Percentiles rank a stretch among this genome's conserved stretches.
Evolutionary conservation across 345 rosid species (phyloP).

Genomic region (Aurinia saxatilis): DNA sequence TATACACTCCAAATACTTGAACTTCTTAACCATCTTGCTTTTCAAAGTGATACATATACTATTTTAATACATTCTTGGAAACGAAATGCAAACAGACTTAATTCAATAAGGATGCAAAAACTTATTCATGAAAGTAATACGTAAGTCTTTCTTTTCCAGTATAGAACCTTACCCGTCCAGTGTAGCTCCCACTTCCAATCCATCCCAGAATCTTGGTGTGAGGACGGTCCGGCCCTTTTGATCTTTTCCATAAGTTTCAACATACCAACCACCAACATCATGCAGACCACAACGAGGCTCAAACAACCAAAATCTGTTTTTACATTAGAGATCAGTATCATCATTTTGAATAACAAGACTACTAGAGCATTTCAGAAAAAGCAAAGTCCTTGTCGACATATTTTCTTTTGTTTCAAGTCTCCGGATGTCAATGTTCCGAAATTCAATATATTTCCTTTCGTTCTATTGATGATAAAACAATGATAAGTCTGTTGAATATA

Average conservation of each 20-base stretch:
- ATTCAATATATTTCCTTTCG: neutral
- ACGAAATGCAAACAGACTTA: neutral
- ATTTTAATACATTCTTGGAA: neutral
- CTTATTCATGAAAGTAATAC: neutral
- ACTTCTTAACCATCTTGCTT: neutral
- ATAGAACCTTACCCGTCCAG: conserved; percentile 54
- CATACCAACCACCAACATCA: conserved; percentile 93
- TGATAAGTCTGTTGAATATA: neutral
- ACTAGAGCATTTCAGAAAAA: neutral
- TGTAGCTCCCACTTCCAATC: conserved; percentile 41
- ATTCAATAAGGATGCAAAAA: neutral
- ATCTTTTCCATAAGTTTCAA: conserved; percentile 87
- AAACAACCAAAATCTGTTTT: conserved; percentile 86
- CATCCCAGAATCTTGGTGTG: conserved; percentile 79
- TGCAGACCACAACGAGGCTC: conserved; percentile 90
- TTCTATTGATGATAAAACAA: neutral
- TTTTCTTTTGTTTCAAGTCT: neutral
- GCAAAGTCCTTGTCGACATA: neutral
- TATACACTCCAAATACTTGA: neutral
- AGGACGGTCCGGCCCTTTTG: conserved; percentile 56
- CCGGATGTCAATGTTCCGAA: neutral
- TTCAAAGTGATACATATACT: neutral
- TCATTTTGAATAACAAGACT: neutral
- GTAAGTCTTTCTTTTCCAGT: neutral
- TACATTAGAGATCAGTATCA: neutral